These are phyloP conservation scores for Peribolospora kevripleyi DNA, from an alignment of 768 basidiomycete genomes.

Conservation along the genomic window DNA sequence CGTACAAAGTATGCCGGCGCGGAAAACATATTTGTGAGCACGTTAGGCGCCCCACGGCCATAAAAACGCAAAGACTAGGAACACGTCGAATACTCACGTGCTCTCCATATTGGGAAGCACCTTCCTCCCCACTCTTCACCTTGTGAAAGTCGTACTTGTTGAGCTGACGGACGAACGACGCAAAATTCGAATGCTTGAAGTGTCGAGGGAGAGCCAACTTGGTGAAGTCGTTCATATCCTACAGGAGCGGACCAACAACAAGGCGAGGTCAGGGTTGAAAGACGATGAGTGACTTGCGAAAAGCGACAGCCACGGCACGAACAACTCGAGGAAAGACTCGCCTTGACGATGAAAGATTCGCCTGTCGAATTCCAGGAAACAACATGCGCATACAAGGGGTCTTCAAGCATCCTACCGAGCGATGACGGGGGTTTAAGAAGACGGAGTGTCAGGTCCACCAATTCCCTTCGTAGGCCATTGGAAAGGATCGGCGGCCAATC, in stretches of 20 bases:
- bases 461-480: background rate
- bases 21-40: too few relatives aligned
- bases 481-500: background rate
- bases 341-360: slow-evolving; percentile 76
- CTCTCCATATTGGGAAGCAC: slow-evolving; percentile 30
- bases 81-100: slow-evolving; percentile 21
- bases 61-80: too few relatives aligned
- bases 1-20: background rate
- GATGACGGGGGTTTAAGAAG: background rate
- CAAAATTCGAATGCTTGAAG: slow-evolving; percentile 92
- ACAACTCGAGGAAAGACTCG: slow-evolving; percentile 9
- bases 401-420: slow-evolving; percentile 58
- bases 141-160: slow-evolving; percentile 97
- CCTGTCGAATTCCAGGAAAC: slow-evolving; percentile 65
- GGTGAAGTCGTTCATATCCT: slow-evolving; percentile 91
- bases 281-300: background rate
- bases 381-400: slow-evolving; percentile 40
- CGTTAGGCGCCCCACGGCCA: too few relatives aligned
- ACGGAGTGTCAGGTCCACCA: background rate
- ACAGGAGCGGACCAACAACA: background rate
- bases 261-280: too few relatives aligned
- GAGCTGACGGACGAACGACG: slow-evolving; percentile 58
- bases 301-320: background rate
- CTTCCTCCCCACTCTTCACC: slow-evolving; percentile 59
- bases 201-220: slow-evolving; percentile 64